Evolutionary conservation across 768 basidiomycete genomes (phyloP), one percentile per base, ranked within the genome.

Genomic region (Calocera cornea): DNA sequence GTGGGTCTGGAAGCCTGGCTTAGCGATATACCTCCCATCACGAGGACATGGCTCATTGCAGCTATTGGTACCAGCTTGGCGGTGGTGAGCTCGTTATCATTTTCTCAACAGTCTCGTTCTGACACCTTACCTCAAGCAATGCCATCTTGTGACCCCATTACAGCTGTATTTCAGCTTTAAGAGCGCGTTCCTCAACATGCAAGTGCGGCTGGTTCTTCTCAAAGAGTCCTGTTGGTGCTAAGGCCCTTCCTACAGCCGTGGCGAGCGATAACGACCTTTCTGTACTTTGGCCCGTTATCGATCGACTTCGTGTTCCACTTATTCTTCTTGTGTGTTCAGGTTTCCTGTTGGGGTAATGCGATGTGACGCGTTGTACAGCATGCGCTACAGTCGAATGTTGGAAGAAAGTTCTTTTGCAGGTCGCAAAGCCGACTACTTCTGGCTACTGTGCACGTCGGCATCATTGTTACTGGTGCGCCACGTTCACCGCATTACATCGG

Each of bases 361-460:
- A 33, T 66, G 65, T n/a, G 31, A 50, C 16, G 65, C 50, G 65
- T 41, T 47, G 31, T 11, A 31, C 73, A 97, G 95, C 76, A 95
- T 97, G 94, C 82, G 97, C 65, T 98, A 98, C 74, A 94, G 92
- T 70, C 83, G 95, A 50, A 90, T 97, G 88, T 80, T 99, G 1
- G 97, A 99, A 77, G 95, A 98, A 77, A 95, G 92, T 16, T 92
- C 92, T 1, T 99, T 95, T 75, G 87, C 90, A 41, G 93, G 93
- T 71, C 83, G 83, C 66, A 87, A 83, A 76, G 95, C 95, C 24
- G 95, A 98, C 75, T 99, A 97, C 77, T 88, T 95, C 73, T 97
- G 93, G 92, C 81, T 98, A 11, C 83, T 99, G 31, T 78, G 93
- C 63, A 83, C 91, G 65, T 95, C 92, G 17, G 84, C 92, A 0